phyloP scores from a whole-genome alignment of 441 rosid genomes.

The Pelargonium australe region DNA sequence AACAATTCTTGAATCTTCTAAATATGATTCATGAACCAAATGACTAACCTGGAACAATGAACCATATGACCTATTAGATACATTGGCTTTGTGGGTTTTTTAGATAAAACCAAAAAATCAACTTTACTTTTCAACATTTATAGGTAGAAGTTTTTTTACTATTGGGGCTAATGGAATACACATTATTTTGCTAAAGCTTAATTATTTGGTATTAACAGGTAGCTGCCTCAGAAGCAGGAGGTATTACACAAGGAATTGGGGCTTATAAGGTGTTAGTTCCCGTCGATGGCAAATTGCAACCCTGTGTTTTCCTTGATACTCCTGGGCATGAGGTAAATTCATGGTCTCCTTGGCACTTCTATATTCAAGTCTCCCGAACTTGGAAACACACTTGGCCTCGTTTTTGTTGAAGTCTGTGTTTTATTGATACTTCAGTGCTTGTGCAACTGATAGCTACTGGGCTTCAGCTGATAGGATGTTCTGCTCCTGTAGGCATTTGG shows the following conservation, averaged over 20 bases:
- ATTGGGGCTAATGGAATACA: conserved; percentile 16
- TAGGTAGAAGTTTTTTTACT: conserved; percentile 8
- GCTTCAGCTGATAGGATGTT: background rate
- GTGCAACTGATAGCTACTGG: conserved; percentile 5
- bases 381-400: background rate
- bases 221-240: conserved; percentile 94
- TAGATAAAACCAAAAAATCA: too few species aligned
- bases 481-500: conserved; percentile 77
- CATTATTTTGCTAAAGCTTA: conserved; percentile 17
- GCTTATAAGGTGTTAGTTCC: conserved; percentile 79
- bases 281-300: conserved; percentile 68
- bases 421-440: too few species aligned
- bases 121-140: too few species aligned
- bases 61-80: too few species aligned
- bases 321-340: conserved; percentile 91
- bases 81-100: too few species aligned
- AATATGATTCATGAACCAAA: too few species aligned
- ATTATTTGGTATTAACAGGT: conserved; percentile 48
- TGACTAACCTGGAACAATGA: too few species aligned
- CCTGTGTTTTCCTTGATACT: conserved; percentile 95
- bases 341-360: background rate
- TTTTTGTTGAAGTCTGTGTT: background rate
- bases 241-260: conserved; percentile 97
- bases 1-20: too few species aligned
- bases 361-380: conserved; percentile 14